phyloP scores from a whole-genome alignment of 345 rosid species.

The Brassica nigra region DNA sequence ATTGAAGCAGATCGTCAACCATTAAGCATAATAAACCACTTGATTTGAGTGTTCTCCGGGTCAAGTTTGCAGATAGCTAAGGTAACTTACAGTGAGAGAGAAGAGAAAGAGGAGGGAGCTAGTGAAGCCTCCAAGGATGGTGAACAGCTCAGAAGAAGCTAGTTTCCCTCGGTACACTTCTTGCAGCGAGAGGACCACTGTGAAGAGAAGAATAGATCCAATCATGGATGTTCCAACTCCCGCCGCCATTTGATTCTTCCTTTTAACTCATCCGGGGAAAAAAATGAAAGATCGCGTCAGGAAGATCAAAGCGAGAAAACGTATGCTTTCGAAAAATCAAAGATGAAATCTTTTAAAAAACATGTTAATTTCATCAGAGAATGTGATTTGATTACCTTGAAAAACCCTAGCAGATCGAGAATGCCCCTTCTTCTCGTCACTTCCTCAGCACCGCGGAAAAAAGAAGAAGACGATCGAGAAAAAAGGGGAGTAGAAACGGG shows the following conservation, averaged over 20 bases:
- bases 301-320: neutral
- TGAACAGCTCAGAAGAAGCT: constrained; percentile 74
- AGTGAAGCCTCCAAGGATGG: constrained; percentile 80
- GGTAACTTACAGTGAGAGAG: constrained; percentile 56
- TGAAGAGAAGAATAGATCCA: constrained; percentile 60
- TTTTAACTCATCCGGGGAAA: neutral
- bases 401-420: constrained; percentile 11
- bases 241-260: constrained; percentile 50
- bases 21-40: no score
- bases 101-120: constrained; percentile 80
- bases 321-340: no score
- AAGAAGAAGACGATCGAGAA: constrained; percentile 9
- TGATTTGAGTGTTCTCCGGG: no score
- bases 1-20: neutral
- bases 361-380: neutral
- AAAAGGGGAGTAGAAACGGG: no score
- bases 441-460: neutral
- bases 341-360: neutral
- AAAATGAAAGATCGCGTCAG: neutral
- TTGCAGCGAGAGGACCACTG: constrained; percentile 64
- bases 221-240: constrained; percentile 75
- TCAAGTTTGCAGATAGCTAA: neutral
- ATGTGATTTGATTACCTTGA: constrained; percentile 8
- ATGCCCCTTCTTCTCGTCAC: neutral
- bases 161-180: constrained; percentile 68